These are phyloP conservation scores for Termitomyces sp. DNA, from an alignment of 768 basidiomycete species.

Conservation along the genomic window DNA sequence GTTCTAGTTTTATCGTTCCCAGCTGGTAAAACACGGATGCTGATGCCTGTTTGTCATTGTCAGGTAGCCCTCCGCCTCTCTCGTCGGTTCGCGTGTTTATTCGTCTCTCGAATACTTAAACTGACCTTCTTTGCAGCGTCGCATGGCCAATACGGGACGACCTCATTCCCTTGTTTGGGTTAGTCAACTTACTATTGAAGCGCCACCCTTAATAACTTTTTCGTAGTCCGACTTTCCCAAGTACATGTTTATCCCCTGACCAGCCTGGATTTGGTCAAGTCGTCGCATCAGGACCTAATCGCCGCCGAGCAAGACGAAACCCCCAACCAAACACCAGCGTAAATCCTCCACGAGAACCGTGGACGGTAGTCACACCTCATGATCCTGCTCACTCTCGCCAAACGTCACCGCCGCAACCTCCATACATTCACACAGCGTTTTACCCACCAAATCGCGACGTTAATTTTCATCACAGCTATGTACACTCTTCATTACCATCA, in stretches of 20 bases:
- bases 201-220: conserved; percentile 1
- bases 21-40: not conserved
- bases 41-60: conserved; percentile 3
- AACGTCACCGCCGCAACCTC: conserved; percentile 3
- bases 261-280: conserved; percentile 87
- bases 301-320: conserved; percentile 54
- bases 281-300: conserved; percentile 52
- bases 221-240: conserved; percentile 69
- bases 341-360: conserved; percentile 22
- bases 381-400: conserved; percentile 7
- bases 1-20: conserved; percentile 13
- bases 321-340: conserved; percentile 30
- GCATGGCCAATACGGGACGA: conserved; percentile 88
- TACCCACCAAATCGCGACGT: conserved; percentile 10
- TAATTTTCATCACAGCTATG: conserved; percentile 10
- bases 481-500: conserved; percentile 6
- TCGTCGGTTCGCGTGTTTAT: conserved; percentile 53
- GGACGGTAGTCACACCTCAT: conserved; percentile 42
- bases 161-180: conserved; percentile 87
- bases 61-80: conserved; percentile 77
- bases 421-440: conserved; percentile 10
- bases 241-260: conserved; percentile 78
- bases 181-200: conserved; percentile 12
- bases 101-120: conserved; percentile 9
- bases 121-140: conserved; percentile 44